Evolutionary conservation across 78 protist genomes (phyloP), one percentile per base, ranked within the genome.

Genomic region (Cavenderia fasciculata): DNA sequence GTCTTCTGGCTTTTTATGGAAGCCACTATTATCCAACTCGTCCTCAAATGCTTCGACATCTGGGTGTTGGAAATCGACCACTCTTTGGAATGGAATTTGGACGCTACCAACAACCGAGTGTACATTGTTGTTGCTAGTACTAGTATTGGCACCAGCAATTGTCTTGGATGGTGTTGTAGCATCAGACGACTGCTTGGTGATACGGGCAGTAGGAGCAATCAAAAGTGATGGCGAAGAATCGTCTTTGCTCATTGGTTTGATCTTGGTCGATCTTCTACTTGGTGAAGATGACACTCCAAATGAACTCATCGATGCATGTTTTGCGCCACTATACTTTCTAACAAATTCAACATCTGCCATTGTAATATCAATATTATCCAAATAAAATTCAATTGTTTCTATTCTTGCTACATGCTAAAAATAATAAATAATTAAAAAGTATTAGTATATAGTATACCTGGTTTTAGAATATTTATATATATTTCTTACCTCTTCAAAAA

Each of bases 121-220:
- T n/a, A n/a, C n/a, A n/a, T n/a, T n/a, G n/a, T n/a, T n/a, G n/a
- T n/a, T n/a, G n/a, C n/a, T n/a, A n/a, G n/a, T n/a, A n/a, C n/a
- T n/a, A n/a, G n/a, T n/a, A n/a, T n/a, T n/a, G n/a, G n/a, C n/a
- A n/a, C n/a, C n/a, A n/a, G n/a, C n/a, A n/a, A n/a, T n/a, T n/a
- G n/a, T n/a, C n/a, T n/a, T n/a, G n/a, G n/a, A 27, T 5, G 38
- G 27, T 25, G 63, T 27, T 23, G 12, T 10, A 23, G 5, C 11
- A 57, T 6, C n/a, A 6, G 25, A 7, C 27, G 38, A 27, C 63
- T 21, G 63, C n/a, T 27, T 63, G n/a, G 72, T 12, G 4, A 46
- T 74, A 11, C 19, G 43, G 2, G 77, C 89, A 66, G 40, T 68
- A 21, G 89, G 89, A 14, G 89, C 89, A 51, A 79, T 54, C 5